Percentiles rank a stretch among this genome's conserved stretches.
phyloP scores from a whole-genome alignment of 768 basidiomycete genomes.

The Coprinopsis marcescibilis region DNA sequence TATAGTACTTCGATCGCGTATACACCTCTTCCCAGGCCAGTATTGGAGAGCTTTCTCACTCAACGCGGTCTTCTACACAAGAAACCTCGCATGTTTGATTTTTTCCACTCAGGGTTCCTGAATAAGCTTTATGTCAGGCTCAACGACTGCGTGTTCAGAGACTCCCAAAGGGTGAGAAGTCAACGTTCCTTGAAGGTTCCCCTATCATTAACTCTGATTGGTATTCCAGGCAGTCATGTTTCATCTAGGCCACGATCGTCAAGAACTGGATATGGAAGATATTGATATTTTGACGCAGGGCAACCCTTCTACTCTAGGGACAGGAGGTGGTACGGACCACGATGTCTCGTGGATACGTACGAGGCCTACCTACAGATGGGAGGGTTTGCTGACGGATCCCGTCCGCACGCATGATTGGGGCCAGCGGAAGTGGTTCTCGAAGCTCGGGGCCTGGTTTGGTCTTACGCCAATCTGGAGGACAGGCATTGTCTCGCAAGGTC shows the following conservation, averaged over 20 bases:
- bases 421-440: slow-evolving; percentile 39
- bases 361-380: slow-evolving; percentile 65
- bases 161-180: slow-evolving; percentile 35
- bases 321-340: slow-evolving; percentile 68
- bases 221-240: slow-evolving; percentile 52
- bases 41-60: slow-evolving; percentile 56
- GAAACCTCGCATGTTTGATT: slow-evolving; percentile 36
- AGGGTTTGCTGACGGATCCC: slow-evolving; percentile 57
- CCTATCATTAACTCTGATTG: background rate
- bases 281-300: slow-evolving; percentile 49
- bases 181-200: slow-evolving; percentile 1
- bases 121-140: slow-evolving; percentile 70
- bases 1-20: slow-evolving; percentile 71
- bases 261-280: slow-evolving; percentile 58
- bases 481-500: slow-evolving; percentile 43
- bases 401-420: slow-evolving; percentile 29
- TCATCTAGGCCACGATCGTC: slow-evolving; percentile 48
- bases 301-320: slow-evolving; percentile 52
- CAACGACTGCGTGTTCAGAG: slow-evolving; percentile 59
- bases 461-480: slow-evolving; percentile 58
- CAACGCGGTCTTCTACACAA: slow-evolving; percentile 55
- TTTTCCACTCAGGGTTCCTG: slow-evolving; percentile 59
- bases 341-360: slow-evolving; percentile 55
- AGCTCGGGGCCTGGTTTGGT: slow-evolving; percentile 65
- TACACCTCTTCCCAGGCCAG: slow-evolving; percentile 57